Conservation (phyloP, 257 asterid species). For the Fraxinus excelsior region DNA sequence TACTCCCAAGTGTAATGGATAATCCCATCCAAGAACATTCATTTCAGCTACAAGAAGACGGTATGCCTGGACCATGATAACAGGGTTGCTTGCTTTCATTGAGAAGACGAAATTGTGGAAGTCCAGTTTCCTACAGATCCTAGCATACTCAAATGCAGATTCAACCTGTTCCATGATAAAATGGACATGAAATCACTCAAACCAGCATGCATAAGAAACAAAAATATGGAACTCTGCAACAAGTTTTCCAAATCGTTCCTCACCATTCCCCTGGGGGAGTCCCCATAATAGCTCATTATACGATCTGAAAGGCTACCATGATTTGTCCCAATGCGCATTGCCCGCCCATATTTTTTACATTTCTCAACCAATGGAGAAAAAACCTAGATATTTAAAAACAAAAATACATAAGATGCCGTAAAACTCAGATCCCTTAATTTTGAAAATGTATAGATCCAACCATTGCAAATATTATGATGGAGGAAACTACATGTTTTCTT, state of each 20-base stretch:
- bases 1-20: conserved; percentile 95
- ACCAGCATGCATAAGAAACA: conserved; percentile 4
- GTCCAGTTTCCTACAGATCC: conserved; percentile 92
- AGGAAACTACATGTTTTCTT: not conserved
- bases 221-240: not conserved
- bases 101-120: conserved; percentile 95
- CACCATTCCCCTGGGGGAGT: conserved; percentile 99
- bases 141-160: conserved; percentile 96
- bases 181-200: conserved; percentile 17
- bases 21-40: conserved; percentile 99
- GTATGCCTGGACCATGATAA: conserved; percentile 95
- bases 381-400: conserved; percentile 48
- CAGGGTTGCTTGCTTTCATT: conserved; percentile 99
- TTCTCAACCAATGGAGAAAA: conserved; percentile 97
- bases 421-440: not conserved
- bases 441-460: not conserved
- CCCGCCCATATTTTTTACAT: conserved; percentile 92
- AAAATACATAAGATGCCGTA: conserved; percentile 9
- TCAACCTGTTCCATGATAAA: conserved; percentile 66
- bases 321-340: conserved; percentile 97
- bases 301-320: conserved; percentile 99
- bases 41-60: conserved; percentile 97
- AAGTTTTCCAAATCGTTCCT: conserved; percentile 30
- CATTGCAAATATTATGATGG: not conserved
- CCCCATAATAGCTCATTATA: conserved; percentile 96